Evolutionary conservation across 495 filamentous ascomycete species (phyloP), one percentile per base, ranked within the genome.

Genomic region (Staphylotrichum longicolle): DNA sequence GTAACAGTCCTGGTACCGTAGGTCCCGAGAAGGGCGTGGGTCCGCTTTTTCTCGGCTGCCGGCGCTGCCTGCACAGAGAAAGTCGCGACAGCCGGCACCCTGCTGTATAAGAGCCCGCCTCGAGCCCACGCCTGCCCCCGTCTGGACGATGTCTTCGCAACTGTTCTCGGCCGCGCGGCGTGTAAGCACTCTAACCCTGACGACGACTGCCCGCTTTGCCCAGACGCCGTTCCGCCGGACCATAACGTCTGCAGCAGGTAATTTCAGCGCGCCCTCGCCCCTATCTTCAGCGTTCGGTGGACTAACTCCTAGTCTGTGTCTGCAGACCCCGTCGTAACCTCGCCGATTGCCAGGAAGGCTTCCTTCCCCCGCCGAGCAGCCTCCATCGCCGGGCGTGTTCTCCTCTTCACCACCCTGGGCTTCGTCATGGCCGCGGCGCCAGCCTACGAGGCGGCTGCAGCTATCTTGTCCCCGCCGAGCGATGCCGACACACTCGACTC

Each of bases 401-500:
- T 81, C 52, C 51, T 80, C 58, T 82, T 82, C 72, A 76, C 77
- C 14, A 64, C 76, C 6, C 54, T 78, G 37, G 84, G 84, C 48
- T 80, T 86, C 76, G 66, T 72, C 62, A 84, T 87, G 80, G 75
- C 77, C 44, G 70, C 78, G 55, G 69, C 72, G 12, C 81, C 83
- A 7, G 79, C 77, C 12, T 63, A 79, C 53, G 62, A 78, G 33
- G 72, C 75, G 37, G 73, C 77, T 44, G 70, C 70, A 40, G 69
- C 61, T 11, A 62, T 86, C 58, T 74, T 86, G 71, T 75, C 79
- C 30, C 73, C 80, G 48, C 83, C 85, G 20, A 83, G 83, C 46
- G 88, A 95, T 70, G 85, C 83, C 63, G 89, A 97, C 60, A 87
- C 87, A 42, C 81, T 93, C 35, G 69, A 73, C 33, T 76, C 87